These are phyloP conservation scores for Erysimum cheiranthoides DNA, from an alignment of 345 rosid genomes.

Conservation along the genomic window DNA sequence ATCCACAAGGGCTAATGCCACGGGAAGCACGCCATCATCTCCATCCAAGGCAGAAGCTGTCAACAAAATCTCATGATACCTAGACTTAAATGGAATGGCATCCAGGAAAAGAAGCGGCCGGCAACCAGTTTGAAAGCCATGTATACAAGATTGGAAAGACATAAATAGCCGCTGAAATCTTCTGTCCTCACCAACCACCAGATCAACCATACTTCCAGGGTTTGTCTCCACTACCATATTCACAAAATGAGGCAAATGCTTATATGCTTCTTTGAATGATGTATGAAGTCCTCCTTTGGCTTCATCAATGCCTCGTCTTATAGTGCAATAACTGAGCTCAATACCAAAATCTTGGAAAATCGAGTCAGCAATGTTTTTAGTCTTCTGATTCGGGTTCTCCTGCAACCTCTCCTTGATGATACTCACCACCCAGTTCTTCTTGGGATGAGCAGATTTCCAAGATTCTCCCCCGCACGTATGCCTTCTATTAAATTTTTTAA, in stretches of 20 bases:
- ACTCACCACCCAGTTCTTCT: slow-evolving; percentile 78
- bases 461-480: slow-evolving; percentile 88
- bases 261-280: slow-evolving; percentile 75
- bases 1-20: slow-evolving; percentile 83
- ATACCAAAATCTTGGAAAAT: slow-evolving; percentile 81
- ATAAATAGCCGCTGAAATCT: slow-evolving; percentile 81
- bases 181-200: slow-evolving; percentile 57
- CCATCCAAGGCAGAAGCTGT: slow-evolving; percentile 89
- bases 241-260: slow-evolving; percentile 71
- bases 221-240: slow-evolving; percentile 66
- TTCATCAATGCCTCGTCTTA: slow-evolving; percentile 86
- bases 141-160: slow-evolving; percentile 50
- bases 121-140: slow-evolving; percentile 80
- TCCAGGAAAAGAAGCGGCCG: slow-evolving; percentile 92
- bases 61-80: slow-evolving; percentile 78
- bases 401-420: slow-evolving; percentile 77
- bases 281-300: slow-evolving; percentile 87
- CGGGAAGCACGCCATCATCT: slow-evolving; percentile 73
- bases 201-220: slow-evolving; percentile 72
- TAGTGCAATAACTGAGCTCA: slow-evolving; percentile 75
- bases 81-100: slow-evolving; percentile 68
- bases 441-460: slow-evolving; percentile 80
- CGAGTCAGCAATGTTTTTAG: slow-evolving; percentile 71
- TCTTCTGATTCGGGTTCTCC: slow-evolving; percentile 79
- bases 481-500: slow-evolving; percentile 63